Evolutionary conservation across 179 eudicot species (phyloP), one percentile per base, ranked within the genome.

Genomic region (Beta corolliflora): DNA sequence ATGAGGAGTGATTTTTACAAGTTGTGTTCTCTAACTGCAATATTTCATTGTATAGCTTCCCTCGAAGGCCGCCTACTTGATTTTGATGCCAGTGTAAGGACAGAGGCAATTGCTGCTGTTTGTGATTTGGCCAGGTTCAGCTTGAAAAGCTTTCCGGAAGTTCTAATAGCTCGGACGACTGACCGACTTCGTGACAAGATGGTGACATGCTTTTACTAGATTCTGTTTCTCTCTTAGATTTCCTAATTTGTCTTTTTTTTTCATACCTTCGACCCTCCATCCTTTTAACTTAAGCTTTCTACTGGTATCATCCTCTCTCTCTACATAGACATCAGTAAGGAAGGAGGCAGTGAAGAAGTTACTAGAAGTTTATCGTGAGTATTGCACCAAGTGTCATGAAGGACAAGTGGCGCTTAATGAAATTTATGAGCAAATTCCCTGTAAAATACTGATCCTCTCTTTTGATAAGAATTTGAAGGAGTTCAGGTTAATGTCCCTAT

Each of bases 111-210:
- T 73, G 81, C 81, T n/a, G 89, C 77, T 85, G 89, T 90, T 83
- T 92, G 98, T 88, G 97, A 93, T 83, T 85, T 96, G 85, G 94
- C 91, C 50, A 89, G 73, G 81, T 79, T 84, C 79, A 90, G 83
- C 83, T 80, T 90, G 81, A 90, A 86, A 74, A 74, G 56, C 53
- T 79, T 90, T 74, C 92, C 93, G 9, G 82, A 85, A 78, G 85
- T 83, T 50, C 84, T 92, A 64, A 80, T 96, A 64, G 75, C 83
- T 87, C 89, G 80, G 74, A 91, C 87, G 76, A 87, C 89, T 46
- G 93, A 94, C 75, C 84, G 99, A 76, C 96, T 96, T 73, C 96
- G 98, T 73, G 99, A 96, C 83, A 96, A 94, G 88, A 91, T 89
- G 97, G 99, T 96, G 81, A 64, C 13, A 50, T 79, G 84, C 55